phyloP scores from a whole-genome alignment of 257 asterid species.

The Solanum etuberosum region DNA sequence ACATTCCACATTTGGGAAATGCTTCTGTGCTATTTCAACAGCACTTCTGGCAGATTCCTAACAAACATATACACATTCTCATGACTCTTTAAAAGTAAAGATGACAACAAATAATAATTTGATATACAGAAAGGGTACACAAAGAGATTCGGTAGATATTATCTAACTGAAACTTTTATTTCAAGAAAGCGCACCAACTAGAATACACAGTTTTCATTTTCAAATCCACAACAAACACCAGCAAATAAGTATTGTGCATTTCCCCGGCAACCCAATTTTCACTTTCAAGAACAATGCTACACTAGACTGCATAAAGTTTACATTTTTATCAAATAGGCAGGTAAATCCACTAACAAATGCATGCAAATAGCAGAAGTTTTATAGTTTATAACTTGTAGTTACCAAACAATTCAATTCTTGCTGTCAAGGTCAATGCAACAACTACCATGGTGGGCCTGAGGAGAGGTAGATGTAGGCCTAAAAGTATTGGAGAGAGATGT shows the following conservation, averaged over 20 bases:
- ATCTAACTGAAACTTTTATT: background rate
- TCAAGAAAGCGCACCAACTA: background rate
- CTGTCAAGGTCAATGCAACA: background rate
- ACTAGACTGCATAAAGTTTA: background rate
- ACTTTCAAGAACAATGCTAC: background rate
- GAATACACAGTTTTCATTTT: background rate
- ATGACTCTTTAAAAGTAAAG: background rate
- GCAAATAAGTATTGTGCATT: background rate
- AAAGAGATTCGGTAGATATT: background rate
- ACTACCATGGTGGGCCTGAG: background rate
- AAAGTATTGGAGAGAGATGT: background rate
- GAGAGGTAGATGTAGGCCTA: background rate
- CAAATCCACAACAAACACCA: background rate
- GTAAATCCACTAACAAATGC: background rate
- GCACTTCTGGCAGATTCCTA: conserved; percentile 81
- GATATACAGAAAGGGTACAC: background rate
- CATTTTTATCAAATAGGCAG: background rate
- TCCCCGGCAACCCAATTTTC: background rate
- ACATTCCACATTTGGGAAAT: conserved; percentile 68
- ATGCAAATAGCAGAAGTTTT: background rate
- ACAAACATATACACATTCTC: background rate
- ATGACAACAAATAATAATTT: background rate
- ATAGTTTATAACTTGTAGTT: background rate
- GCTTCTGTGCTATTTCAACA: conserved; percentile 62
- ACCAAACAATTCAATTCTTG: background rate